Evolutionary conservation across 1,284 basidiomycete genomes (phyloP).

Genomic region (Malassezia brasiliensis): DNA sequence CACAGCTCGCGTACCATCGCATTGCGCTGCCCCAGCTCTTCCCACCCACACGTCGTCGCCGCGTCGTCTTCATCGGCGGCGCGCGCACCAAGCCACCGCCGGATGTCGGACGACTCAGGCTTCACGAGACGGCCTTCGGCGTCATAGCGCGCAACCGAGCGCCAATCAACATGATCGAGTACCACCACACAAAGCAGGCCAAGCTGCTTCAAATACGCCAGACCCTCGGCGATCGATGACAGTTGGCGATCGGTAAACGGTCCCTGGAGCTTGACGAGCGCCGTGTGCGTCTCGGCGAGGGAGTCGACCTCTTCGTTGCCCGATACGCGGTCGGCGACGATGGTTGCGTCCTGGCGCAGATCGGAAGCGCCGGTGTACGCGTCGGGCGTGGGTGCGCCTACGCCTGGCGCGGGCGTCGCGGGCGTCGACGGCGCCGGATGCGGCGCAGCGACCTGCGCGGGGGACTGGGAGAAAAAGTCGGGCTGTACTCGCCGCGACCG

Average conservation of each 20-base stretch:
- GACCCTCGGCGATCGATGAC: constrained; percentile 80
- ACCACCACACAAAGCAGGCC: constrained; percentile 91
- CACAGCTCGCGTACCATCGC: constrained; percentile 60
- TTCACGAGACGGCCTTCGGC: constrained; percentile 22
- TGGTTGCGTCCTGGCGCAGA: constrained; percentile 12
- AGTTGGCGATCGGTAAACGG: constrained; percentile 93
- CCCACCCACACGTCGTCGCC: constrained; percentile 16
- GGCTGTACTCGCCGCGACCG: neutral
- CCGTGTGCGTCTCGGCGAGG: constrained; percentile 56
- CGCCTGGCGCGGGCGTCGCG: neutral
- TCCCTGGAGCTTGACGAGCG: constrained; percentile 92
- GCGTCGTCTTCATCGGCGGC: neutral
- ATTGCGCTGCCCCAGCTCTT: constrained; percentile 52
- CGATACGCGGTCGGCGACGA: constrained; percentile 19
- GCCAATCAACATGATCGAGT: constrained; percentile 74
- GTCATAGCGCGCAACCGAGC: constrained; percentile 46
- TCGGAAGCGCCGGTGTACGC: neutral
- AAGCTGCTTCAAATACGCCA: constrained; percentile 89
- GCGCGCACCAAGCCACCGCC: constrained; percentile 28
- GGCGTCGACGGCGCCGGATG: neutral
- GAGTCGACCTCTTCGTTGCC: constrained; percentile 1
- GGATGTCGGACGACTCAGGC: constrained; percentile 21
- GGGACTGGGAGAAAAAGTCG: neutral
- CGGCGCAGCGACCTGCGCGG: neutral
- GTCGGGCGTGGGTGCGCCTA: neutral